Evolutionary conservation across 2,329 filamentous ascomycete genomes (phyloP).

Genomic region (Magnaporthiopsis incrustans): DNA sequence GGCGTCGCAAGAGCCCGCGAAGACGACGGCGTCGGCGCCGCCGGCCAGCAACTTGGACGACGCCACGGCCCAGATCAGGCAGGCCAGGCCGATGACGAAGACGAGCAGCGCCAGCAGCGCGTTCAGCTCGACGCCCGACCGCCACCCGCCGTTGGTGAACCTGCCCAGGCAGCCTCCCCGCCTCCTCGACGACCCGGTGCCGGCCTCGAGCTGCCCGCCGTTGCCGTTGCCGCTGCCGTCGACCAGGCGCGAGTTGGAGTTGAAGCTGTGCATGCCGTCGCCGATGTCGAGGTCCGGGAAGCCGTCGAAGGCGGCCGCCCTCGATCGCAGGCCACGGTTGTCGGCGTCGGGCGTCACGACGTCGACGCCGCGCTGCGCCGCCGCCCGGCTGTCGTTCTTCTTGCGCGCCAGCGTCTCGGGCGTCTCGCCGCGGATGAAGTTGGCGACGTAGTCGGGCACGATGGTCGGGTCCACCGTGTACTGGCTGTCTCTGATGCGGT

Average conservation of each 20-base stretch:
- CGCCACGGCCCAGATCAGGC: conserved; percentile 25
- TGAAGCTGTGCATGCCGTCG: conserved; percentile 9
- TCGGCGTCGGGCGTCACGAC: conserved; percentile 21
- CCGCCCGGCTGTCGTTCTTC: conserved; percentile 24
- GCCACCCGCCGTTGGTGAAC: conserved; percentile 32
- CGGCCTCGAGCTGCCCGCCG: conserved; percentile 7
- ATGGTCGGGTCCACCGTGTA: conserved; percentile 29
- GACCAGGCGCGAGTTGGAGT: not conserved
- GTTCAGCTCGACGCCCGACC: conserved; percentile 37
- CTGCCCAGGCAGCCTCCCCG: conserved; percentile 8
- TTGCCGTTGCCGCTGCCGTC: conserved; percentile 1
- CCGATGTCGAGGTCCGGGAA: conserved; percentile 11
- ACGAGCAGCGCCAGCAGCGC: conserved; percentile 30
- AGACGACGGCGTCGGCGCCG: conserved; percentile 29
- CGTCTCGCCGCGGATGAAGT: conserved; percentile 47
- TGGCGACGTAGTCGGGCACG: conserved; percentile 47
- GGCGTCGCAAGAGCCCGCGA: conserved; percentile 27
- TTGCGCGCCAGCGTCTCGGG: conserved; percentile 42
- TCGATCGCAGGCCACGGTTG: conserved; percentile 22
- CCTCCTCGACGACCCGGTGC: not conserved
- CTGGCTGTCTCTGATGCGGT: conserved; percentile 5
- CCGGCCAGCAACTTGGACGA: conserved; percentile 13
- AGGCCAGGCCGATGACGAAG: conserved; percentile 27
- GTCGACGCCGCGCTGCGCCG: conserved; percentile 21
- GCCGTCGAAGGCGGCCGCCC: conserved; percentile 25